Base-by-base conservation (phyloP, 2,329 filamentous ascomycete genomes). In the Cladorrhinum sp. region DNA sequence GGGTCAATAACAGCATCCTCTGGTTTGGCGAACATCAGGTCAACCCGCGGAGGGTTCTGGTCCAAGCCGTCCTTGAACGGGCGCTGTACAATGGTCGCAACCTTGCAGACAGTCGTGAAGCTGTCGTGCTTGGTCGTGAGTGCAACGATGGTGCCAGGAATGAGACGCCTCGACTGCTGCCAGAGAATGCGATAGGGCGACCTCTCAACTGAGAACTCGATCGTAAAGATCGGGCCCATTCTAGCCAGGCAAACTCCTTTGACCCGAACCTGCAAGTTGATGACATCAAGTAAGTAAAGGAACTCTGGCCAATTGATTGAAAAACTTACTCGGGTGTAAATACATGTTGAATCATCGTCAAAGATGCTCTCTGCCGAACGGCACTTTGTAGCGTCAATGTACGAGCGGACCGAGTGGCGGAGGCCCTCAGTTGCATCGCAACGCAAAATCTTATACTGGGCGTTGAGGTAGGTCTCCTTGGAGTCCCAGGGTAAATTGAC, bases 401-500 rank as follows among this genome's bases (percentile, higher is more conserved):
- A 82, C 12, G 79, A 74, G 0, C 77, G 74, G 1, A 96, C 81
- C 0, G 90, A 86, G 63, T 85, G 81, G 6, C 92, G 83, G 0
- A 96, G 78, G 1, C 87, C 82, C 12, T 88, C 83, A 2, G 90
- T 77, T 0, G 86, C 84, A 70, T 96, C 92, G 69, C 92, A 89
- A 2, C 92, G 82, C 7, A 92, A 79, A 1, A 96, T 81, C 2
- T 85, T 79, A 70, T 95, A 96, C 55, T 96, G 90, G 0, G 85
- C 82, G 30, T 84, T 77, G 0, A 96, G 77, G 61, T 96, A 96
- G 0, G 80, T 77, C 1, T 85, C 79, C 51, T 84, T 87, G 3
- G 79, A 84, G 0, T 74, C 64, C 79, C 87, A 94, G 0, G 86
- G 76, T 0, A 79, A 78, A 0, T 81, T 64, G 20, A 86, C 76